Conservation (phyloP, 495 filamentous ascomycete genomes). For the Articulospora tetracladia region DNA sequence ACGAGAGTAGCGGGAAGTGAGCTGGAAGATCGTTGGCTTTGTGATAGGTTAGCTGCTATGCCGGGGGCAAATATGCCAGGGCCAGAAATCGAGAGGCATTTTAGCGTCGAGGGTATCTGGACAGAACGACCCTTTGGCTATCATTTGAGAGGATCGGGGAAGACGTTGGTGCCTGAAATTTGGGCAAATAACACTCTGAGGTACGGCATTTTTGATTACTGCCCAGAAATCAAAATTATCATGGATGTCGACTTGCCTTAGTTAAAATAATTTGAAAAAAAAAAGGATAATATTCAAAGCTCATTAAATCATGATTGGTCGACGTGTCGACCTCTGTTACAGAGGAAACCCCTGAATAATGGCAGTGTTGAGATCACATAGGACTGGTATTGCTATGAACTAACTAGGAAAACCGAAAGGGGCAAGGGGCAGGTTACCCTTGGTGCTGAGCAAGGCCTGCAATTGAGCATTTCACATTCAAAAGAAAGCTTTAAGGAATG, state of each 20-base stretch:
- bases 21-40: constrained; percentile 6
- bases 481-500: background rate
- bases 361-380: too few relatives aligned
- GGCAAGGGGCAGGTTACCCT: too few relatives aligned
- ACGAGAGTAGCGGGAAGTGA: background rate
- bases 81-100: background rate
- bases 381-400: too few relatives aligned
- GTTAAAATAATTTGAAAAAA: too few relatives aligned
- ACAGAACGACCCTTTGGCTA: constrained; percentile 11
- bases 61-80: background rate
- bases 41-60: background rate
- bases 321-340: too few relatives aligned
- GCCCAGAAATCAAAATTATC: constrained; percentile 23
- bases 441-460: too few relatives aligned
- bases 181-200: background rate
- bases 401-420: too few relatives aligned
- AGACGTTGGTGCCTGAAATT: background rate
- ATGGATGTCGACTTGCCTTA: constrained; percentile 12
- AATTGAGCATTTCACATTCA: too few relatives aligned
- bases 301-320: too few relatives aligned
- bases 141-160: constrained; percentile 6
- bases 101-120: constrained; percentile 8
- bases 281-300: too few relatives aligned
- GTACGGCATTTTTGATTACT: constrained; percentile 17
- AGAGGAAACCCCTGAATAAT: too few relatives aligned